phyloP scores from a whole-genome alignment of 768 basidiomycete species.

The Asterophora parasitica region DNA sequence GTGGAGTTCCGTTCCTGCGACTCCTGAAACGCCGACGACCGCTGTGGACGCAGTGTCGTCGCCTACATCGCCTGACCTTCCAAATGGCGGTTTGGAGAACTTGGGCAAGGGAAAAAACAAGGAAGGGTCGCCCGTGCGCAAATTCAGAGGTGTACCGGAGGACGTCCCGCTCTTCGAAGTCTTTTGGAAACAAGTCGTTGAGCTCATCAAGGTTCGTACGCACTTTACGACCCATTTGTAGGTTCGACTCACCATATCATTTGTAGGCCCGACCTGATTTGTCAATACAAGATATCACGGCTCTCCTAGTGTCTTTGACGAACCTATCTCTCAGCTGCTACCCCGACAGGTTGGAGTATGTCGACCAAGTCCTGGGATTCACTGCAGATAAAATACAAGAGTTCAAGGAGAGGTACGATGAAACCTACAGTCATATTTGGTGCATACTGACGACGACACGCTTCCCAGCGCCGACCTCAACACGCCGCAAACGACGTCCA shows the following conservation, averaged over 20 bases:
- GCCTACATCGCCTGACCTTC: conserved; percentile 17
- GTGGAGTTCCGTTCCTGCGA: conserved; percentile 36
- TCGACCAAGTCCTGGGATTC: conserved; percentile 92
- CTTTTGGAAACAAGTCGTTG: conserved; percentile 98
- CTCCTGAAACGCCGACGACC: conserved; percentile 31
- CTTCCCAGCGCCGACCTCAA: conserved; percentile 76
- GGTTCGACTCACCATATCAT: not conserved
- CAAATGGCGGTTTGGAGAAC: conserved; percentile 23
- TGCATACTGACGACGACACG: conserved; percentile 6
- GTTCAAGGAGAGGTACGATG: conserved; percentile 64
- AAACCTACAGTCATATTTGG: not conserved
- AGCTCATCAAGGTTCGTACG: conserved; percentile 80
- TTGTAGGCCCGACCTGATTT: conserved; percentile 90
- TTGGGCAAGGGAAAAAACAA: conserved; percentile 55
- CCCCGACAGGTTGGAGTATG: conserved; percentile 94
- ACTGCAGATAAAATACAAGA: conserved; percentile 84
- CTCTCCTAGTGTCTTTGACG: conserved; percentile 89
- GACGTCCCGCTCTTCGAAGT: conserved; percentile 96
- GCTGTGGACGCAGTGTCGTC: conserved; percentile 26
- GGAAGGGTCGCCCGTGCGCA: conserved; percentile 54
- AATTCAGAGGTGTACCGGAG: conserved; percentile 94
- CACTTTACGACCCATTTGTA: not conserved
- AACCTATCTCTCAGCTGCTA: conserved; percentile 97
- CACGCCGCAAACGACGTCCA: conserved; percentile 77
- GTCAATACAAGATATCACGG: conserved; percentile 96